Evolutionary conservation across 345 rosid genomes (phyloP), one percentile per base, ranked within the genome.

Genomic region (Cochlearia excelsa): DNA sequence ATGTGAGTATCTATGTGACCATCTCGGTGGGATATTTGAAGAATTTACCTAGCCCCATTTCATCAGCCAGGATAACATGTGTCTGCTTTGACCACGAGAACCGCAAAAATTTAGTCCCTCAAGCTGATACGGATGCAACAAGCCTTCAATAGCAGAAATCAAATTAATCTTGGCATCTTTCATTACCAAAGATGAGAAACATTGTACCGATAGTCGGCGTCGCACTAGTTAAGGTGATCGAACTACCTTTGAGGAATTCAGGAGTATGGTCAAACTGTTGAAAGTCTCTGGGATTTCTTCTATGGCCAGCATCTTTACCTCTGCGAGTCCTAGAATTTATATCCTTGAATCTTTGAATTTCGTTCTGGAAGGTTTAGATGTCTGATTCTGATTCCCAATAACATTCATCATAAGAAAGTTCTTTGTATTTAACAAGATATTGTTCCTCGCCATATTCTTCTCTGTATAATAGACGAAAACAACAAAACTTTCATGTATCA

Each of bases 21-120:
- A 59, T 47, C 3, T 1, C 1, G 41, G 56, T 54, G 49, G 26
- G 38, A 68, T 1, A 73, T 48, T 30, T 57, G 9, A 68, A 51
- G 23, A 46, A 63, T 67, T 73, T 77, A 89, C 99, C 99, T 65
- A 94, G 82, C 48, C 97, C 99, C 99, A 94, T 94, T 70, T 94
- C 99, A 82, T 94, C 99, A 63, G 99, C 99, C 69, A 94, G 97
- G 69, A 94, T 90, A 33, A 87, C 99, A 79, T 94, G 97, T 2
- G 97, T 90, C 55, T 87, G 95, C 68, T 90, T 90, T 63, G 96
- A 87, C 94, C 95, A 94, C 10, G 99, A 87, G 70, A 84, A 94
- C 47, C 96, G 90, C 72, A 66, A 81, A 94, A 94, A 63, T 94
- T 94, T 68, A 94, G 80, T 39, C 99, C 97, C 81, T 90, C 97